Base-by-base conservation (phyloP, 331 rosid species). In the Arachis monticola region DNA sequence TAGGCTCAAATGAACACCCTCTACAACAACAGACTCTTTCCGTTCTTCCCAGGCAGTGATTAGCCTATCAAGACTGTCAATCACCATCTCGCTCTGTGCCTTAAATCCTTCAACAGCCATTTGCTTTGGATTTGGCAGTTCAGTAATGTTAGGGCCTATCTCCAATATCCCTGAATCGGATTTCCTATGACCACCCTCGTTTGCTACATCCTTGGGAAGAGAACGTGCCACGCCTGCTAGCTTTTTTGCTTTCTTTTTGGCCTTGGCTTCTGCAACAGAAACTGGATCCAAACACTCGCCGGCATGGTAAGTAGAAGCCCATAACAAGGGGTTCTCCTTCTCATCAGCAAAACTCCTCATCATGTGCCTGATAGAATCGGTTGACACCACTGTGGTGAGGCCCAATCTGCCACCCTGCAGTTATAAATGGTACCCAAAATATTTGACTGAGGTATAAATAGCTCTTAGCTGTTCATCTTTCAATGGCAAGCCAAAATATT, bases 51-150 rank as follows among this genome's bases (percentile, higher is more conserved):
- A 95, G 22, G 93, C 87, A 63, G 98, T 95, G 78, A 95, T 95
- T 81, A 95, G 83, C 81, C 98, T 88, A 83, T 95, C 99, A 82
- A 95, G 99, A 87, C 99, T 95, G 88, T 95, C 99, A 65, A 95
- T 92, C 72, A 95, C 99, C 99, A 95, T 95, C 87, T 95, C 99
- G 81, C 99, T 92, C 81, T 95, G 99, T 11, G 99, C 99, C 86
- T 95, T 95, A 72, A 70, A 95, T 80, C 99, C 99, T 86, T 92
- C 96, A 69, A 95, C 3, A 12, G 99, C 99, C 99, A 95, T 88
- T 86, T 92, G 96, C 85, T 90, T 95, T 40, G 83, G 80, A 83
- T 90, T 84, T 60, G 81, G 83, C 76, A 89, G 81, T 79, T 90
- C 93, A 64, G 85, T 60, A 22, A 85, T 27, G 63, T 82, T 64